Conservation (phyloP, 2,329 filamentous ascomycete species). For the Hymenoscyphus linearis region DNA sequence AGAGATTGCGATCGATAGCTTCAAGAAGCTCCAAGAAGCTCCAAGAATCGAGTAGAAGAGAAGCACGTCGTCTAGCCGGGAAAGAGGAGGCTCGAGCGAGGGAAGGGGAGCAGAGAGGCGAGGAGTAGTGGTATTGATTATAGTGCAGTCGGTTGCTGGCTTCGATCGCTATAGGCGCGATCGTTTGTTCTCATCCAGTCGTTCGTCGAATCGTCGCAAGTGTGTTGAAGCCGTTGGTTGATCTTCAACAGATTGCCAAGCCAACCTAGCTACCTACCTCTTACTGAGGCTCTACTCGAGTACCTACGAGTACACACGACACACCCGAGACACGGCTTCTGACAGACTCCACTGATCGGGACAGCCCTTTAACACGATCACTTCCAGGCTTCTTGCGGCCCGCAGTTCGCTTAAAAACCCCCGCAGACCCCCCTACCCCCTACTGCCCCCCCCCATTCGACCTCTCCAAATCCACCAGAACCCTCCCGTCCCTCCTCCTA, state of each 20-base stretch:
- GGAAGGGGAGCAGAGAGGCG: not conserved
- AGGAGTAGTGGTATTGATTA: not conserved
- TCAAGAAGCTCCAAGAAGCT: too few relatives aligned
- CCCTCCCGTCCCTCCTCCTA: not conserved
- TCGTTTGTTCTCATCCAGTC: too few relatives aligned
- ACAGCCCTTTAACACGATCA: not conserved
- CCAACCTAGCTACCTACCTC: too few relatives aligned
- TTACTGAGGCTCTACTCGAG: too few relatives aligned
- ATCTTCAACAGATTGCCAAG: too few relatives aligned
- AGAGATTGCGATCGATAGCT: conserved; percentile 8
- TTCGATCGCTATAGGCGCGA: not conserved
- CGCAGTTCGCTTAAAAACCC: conserved; percentile 1
- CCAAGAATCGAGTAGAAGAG: conserved; percentile 24
- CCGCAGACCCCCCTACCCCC: not conserved
- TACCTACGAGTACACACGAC: too few relatives aligned
- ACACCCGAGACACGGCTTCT: not conserved
- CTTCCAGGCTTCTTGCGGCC: not conserved
- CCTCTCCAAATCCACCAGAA: not conserved
- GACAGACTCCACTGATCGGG: not conserved
- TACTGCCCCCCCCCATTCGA: not conserved
- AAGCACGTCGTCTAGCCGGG: conserved; percentile 20
- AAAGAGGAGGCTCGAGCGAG: not conserved
- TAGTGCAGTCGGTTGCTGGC: not conserved
- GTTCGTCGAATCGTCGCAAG: too few relatives aligned
- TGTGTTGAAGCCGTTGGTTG: too few relatives aligned